Percentiles rank a stretch among this genome's conserved stretches.
These are phyloP conservation scores for Bisporella sp. DNA, from an alignment of 2,329 filamentous ascomycete genomes.

Conservation along the genomic window DNA sequence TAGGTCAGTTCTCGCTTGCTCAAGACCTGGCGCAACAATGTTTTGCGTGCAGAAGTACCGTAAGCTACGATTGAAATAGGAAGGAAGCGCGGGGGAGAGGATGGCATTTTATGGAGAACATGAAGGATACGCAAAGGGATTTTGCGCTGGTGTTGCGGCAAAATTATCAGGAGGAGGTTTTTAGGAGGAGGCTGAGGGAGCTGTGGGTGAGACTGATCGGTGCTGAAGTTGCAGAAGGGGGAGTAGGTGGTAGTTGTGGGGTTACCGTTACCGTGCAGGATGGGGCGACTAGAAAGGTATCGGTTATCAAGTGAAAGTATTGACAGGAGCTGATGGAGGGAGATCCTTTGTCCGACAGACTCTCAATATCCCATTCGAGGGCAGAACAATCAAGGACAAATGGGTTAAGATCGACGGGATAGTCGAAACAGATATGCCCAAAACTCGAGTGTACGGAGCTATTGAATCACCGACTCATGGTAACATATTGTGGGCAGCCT, in stretches of 20 bases:
- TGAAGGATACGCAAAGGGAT: conserved; percentile 43
- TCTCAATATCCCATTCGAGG: conserved; percentile 41
- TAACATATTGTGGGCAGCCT: conserved; percentile 46
- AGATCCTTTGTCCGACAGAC: conserved; percentile 39
- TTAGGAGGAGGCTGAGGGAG: conserved; percentile 34
- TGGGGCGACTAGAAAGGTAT: conserved; percentile 22
- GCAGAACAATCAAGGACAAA: conserved; percentile 40
- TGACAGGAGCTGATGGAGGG: conserved; percentile 46
- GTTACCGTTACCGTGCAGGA: conserved; percentile 14
- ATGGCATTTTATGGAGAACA: conserved; percentile 46
- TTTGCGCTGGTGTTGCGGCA: conserved; percentile 48
- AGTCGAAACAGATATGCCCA: conserved; percentile 33
- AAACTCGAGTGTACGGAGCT: conserved; percentile 38
- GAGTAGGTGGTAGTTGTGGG: conserved; percentile 15
- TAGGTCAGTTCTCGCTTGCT: conserved; percentile 43
- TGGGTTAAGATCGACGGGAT: conserved; percentile 47
- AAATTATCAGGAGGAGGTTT: conserved; percentile 47
- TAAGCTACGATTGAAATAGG: conserved; percentile 39
- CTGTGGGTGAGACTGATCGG: conserved; percentile 13
- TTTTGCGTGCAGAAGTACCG: conserved; percentile 43
- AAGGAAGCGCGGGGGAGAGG: conserved; percentile 38
- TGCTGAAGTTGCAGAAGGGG: conserved; percentile 13
- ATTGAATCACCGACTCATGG: conserved; percentile 46
- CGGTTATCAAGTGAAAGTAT: conserved; percentile 35
- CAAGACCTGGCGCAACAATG: conserved; percentile 44